Evolutionary conservation across 495 filamentous ascomycete species (phyloP), one percentile per base, ranked within the genome.

Genomic region (Articulospora tetracladia): DNA sequence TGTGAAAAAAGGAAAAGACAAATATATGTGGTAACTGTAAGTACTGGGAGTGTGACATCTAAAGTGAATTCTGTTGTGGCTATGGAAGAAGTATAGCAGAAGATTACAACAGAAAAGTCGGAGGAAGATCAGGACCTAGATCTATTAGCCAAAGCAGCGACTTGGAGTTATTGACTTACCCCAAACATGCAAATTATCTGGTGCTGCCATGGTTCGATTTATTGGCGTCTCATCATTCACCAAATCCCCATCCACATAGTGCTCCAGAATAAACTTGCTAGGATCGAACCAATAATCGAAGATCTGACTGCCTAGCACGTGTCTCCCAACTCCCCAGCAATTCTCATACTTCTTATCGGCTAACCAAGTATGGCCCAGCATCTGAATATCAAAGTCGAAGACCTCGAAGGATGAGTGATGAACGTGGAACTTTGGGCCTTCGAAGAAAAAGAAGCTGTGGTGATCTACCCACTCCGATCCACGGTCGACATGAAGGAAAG

Each of bases 261-360:
- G 80, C 73, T 91, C 86, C 63, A 84, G 64, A 50, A 84, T 83
- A 58, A 82, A 83, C 2, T 78, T 74, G n/a, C 76, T 79, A 0
- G 83, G 80, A 69, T 92, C 87, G 56, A 79, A 81, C 80, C 88
- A 84, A 73, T 92, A 89, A 68, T 92, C 89, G 51, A 93, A 79
- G 41, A 86, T 76, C 68, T 85, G 81, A 66, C 79, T 78, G 53
- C 84, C 77, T 74, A 91, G 70, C 54, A 87, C 76, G 78, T 91
- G 85, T 71, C 90, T 66, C 64, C 89, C 77, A 60, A 88, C 81
- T 0, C 88, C 88, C 89, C 89, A 92, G 56, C 86, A 86, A 59
- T 80, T 82, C 58, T 79, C 75, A 67, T 89, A 88, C 1, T 81
- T 82, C 68, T 86, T 83, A 59, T 79, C 68, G 0, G 76, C 75